Evolutionary conservation across 2,329 filamentous ascomycete genomes (phyloP).

Genomic region (Endocalyx cinctus): DNA sequence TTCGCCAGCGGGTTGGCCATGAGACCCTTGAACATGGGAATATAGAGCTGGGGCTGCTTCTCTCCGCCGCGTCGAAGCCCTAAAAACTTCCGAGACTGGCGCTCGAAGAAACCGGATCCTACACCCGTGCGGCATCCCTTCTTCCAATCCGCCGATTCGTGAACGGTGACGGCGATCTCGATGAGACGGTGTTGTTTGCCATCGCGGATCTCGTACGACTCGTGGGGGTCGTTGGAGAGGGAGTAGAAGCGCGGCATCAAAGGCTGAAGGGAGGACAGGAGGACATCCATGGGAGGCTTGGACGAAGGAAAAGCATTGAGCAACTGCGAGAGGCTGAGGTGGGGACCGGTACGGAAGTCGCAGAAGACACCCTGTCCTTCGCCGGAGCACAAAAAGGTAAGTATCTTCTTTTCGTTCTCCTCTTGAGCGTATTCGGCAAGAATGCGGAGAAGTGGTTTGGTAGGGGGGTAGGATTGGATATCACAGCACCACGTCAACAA

Average conservation of each 20-base stretch:
- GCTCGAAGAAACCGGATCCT: conserved; percentile 89
- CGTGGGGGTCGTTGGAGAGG: conserved; percentile 89
- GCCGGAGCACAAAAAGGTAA: conserved; percentile 78
- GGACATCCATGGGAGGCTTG: conserved; percentile 76
- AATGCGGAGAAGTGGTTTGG: conserved; percentile 78
- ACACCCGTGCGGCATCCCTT: conserved; percentile 72
- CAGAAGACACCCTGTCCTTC: conserved; percentile 93
- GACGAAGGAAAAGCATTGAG: conserved; percentile 88
- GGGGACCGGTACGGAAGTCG: conserved; percentile 84
- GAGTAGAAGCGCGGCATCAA: conserved; percentile 99
- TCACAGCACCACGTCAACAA: conserved; percentile 95
- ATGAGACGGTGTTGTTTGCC: conserved; percentile 73
- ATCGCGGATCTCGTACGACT: conserved; percentile 64
- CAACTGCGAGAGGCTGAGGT: conserved; percentile 80
- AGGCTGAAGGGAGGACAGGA: conserved; percentile 76
- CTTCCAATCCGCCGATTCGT: conserved; percentile 78
- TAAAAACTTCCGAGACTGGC: conserved; percentile 70
- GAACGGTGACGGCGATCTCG: conserved; percentile 94
- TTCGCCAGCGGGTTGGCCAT: conserved; percentile 95
- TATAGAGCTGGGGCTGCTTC: conserved; percentile 57
- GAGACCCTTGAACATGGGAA: conserved; percentile 97
- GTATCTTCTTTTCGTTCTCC: conserved; percentile 80
- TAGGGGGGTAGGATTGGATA: conserved; percentile 87
- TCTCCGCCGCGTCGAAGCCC: conserved; percentile 60
- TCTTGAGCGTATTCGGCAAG: conserved; percentile 80